These are phyloP conservation scores for Odontarrhena argentea DNA, from an alignment of 345 rosid species.

Conservation along the genomic window DNA sequence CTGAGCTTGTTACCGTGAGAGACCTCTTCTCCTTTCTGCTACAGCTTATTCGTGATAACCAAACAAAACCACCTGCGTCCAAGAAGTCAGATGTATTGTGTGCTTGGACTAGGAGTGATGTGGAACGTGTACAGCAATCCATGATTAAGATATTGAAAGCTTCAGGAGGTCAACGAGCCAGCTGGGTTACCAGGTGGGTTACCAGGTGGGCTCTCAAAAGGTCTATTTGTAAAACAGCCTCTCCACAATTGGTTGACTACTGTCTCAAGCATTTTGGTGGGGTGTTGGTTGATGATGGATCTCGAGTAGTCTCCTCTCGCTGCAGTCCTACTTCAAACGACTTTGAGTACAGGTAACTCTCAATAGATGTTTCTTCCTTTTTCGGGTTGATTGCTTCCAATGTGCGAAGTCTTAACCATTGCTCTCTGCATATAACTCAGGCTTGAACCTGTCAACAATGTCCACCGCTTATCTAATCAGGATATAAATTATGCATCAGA, in stretches of 20 bases:
- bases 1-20: constrained; percentile 53
- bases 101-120: constrained; percentile 58
- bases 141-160: constrained; percentile 55
- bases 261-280: constrained; percentile 66
- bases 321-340: constrained; percentile 48
- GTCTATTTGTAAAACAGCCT: constrained; percentile 51
- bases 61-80: constrained; percentile 3
- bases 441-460: constrained; percentile 44
- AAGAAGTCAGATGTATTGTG: constrained; percentile 38
- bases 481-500: constrained; percentile 42
- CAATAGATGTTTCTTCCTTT: neutral
- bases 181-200: constrained; percentile 60
- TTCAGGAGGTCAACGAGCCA: constrained; percentile 36
- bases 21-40: constrained; percentile 63
- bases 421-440: constrained; percentile 33
- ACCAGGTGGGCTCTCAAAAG: constrained; percentile 62
- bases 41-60: constrained; percentile 44
- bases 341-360: constrained; percentile 59
- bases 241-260: constrained; percentile 65
- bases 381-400: neutral
- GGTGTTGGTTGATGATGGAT: constrained; percentile 39
- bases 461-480: constrained; percentile 34
- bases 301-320: constrained; percentile 50
- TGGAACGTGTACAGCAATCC: constrained; percentile 53
- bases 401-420: constrained; percentile 3